Conservation (phyloP, 2,329 filamentous ascomycete species). For the Aspergillus sergii region DNA sequence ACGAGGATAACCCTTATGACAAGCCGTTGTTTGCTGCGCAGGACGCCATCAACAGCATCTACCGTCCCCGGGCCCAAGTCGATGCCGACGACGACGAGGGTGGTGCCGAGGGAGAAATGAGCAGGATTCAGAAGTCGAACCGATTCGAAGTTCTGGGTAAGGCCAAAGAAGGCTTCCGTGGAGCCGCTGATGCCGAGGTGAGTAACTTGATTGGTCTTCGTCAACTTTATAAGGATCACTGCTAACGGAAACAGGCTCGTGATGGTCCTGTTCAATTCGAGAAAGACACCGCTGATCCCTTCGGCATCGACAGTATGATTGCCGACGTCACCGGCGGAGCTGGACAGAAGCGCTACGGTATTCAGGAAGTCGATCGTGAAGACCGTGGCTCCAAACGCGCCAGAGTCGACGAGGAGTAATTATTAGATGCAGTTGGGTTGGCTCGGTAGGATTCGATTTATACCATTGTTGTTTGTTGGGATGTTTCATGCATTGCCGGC, state of each 20-base stretch:
- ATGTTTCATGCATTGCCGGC: conserved; percentile 3
- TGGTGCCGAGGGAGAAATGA: conserved; percentile 79
- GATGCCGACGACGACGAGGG: conserved; percentile 78
- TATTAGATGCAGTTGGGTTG: neutral
- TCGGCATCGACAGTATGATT: conserved; percentile 93
- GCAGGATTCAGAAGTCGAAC: conserved; percentile 80
- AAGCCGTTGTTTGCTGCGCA: conserved; percentile 96
- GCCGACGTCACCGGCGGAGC: conserved; percentile 67
- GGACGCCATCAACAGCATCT: conserved; percentile 92
- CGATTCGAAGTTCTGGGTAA: conserved; percentile 87
- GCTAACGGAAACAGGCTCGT: conserved; percentile 57
- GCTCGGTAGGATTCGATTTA: conserved; percentile 10
- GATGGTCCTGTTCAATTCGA: conserved; percentile 97
- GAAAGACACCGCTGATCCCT: conserved; percentile 82
- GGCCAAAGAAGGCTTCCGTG: conserved; percentile 84
- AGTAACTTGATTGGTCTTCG: conserved; percentile 31
- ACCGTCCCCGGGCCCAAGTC: conserved; percentile 73
- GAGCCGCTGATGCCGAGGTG: conserved; percentile 75
- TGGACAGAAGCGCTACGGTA: conserved; percentile 48
- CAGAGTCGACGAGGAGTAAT: conserved; percentile 71
- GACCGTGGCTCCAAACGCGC: conserved; percentile 65
- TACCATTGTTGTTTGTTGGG: conserved; percentile 11
- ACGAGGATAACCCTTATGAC: conserved; percentile 96
- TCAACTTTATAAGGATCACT: neutral
- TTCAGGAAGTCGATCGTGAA: conserved; percentile 42